Evolutionary conservation across 768 basidiomycete genomes (phyloP).

Genomic region (Myochromella boudieri): DNA sequence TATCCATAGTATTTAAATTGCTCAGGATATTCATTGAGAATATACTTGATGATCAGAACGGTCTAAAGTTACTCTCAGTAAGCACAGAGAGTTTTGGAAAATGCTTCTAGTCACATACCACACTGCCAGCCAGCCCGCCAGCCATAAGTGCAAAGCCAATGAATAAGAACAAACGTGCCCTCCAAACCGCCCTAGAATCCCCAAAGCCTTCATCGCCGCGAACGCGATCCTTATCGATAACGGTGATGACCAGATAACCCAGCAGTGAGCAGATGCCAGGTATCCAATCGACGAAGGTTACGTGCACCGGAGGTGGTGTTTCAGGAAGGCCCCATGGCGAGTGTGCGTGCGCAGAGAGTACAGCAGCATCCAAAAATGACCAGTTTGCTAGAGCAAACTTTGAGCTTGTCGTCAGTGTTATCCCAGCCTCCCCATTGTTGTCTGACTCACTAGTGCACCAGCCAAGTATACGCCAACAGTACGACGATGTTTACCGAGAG

Average conservation of each 20-base stretch:
- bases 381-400: constrained; percentile 96
- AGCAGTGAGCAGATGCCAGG: constrained; percentile 91
- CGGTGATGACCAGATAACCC: constrained; percentile 88
- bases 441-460: constrained; percentile 78
- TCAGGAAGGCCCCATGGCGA: constrained; percentile 72
- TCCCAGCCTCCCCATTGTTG: neutral
- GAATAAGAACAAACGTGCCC: constrained; percentile 87
- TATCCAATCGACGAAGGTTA: constrained; percentile 96
- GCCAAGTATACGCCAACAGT: constrained; percentile 88
- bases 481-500: constrained; percentile 74
- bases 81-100: neutral
- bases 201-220: constrained; percentile 78
- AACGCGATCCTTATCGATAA: constrained; percentile 93
- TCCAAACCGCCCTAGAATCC: constrained; percentile 85
- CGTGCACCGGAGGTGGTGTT: constrained; percentile 63
- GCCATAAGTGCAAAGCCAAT: constrained; percentile 98
- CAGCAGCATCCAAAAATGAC: constrained; percentile 91
- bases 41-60: constrained; percentile 87
- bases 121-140: constrained; percentile 94
- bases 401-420: neutral
- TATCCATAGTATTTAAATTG: constrained; percentile 90
- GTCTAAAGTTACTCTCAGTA: constrained; percentile 49
- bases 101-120: constrained; percentile 57
- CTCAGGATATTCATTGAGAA: constrained; percentile 68
- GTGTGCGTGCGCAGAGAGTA: constrained; percentile 84